These are phyloP conservation scores for Ploettnerulaceae sp. DNA, from an alignment of 2,329 filamentous ascomycete genomes.

Conservation along the genomic window DNA sequence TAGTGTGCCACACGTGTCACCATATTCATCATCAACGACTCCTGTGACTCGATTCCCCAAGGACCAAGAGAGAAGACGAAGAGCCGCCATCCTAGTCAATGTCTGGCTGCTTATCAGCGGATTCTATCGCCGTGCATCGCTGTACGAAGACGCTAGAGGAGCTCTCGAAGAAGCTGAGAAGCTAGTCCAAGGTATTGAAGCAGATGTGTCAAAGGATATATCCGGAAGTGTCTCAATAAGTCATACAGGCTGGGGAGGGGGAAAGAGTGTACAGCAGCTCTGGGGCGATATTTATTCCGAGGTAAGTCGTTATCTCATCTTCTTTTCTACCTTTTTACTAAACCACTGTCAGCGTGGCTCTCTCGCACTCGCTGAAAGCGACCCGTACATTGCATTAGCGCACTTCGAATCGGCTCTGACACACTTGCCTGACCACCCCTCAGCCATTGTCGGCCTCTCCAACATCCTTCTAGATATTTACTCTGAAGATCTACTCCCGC, in stretches of 20 bases:
- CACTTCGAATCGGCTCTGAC: slow-evolving; percentile 80
- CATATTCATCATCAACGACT: slow-evolving; percentile 20
- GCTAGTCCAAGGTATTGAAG: slow-evolving; percentile 66
- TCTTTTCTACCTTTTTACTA: slow-evolving; percentile 14
- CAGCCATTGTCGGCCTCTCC: slow-evolving; percentile 75
- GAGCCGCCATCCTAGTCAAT: slow-evolving; percentile 57
- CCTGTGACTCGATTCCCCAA: slow-evolving; percentile 44
- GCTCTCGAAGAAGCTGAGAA: slow-evolving; percentile 78
- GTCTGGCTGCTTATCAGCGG: slow-evolving; percentile 89
- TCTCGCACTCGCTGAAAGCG: slow-evolving; percentile 27
- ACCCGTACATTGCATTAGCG: slow-evolving; percentile 63
- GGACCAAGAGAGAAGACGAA: slow-evolving; percentile 47
- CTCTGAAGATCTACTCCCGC: slow-evolving; percentile 59
- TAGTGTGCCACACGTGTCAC: slow-evolving; percentile 16
- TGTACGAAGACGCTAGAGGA: slow-evolving; percentile 74
- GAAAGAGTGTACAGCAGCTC: slow-evolving; percentile 76
- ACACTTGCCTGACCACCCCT: slow-evolving; percentile 73
- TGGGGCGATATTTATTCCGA: slow-evolving; percentile 81
- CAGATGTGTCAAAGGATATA: slow-evolving; percentile 56
- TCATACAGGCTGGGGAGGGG: slow-evolving; percentile 69
- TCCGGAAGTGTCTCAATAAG: slow-evolving; percentile 59
- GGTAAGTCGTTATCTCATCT: slow-evolving; percentile 45
- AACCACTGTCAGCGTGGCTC: slow-evolving; percentile 34
- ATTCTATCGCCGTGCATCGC: slow-evolving; percentile 76
- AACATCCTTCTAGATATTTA: slow-evolving; percentile 85